Conservation (phyloP, 371 early-diverging fungal species). For the Parasitella parasitica region DNA sequence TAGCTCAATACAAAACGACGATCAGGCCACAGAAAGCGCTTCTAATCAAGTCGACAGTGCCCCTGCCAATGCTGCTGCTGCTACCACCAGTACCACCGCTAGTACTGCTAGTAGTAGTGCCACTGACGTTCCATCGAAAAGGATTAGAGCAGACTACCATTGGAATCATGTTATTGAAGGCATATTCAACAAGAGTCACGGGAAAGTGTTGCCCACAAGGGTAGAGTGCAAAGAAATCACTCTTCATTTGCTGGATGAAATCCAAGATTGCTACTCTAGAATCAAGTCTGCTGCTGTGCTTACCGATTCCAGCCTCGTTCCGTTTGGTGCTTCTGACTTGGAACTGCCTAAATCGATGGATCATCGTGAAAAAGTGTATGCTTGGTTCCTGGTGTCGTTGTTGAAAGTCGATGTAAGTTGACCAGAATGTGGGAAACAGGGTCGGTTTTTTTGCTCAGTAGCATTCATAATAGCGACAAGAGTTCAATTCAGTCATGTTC, state of each 20-base stretch:
- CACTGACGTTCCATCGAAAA: not conserved
- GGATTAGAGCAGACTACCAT: not conserved
- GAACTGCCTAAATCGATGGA: not conserved
- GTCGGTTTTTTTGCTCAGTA: not conserved
- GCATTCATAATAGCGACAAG: not conserved
- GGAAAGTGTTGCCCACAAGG: not conserved
- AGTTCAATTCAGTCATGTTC: not conserved
- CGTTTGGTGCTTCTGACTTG: not conserved
- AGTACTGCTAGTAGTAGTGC: not conserved
- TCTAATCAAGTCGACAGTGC: not conserved
- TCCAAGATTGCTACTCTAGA: not conserved
- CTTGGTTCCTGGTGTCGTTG: not conserved
- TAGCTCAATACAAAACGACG: not conserved
- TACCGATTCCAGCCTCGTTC: not conserved
- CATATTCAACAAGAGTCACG: not conserved
- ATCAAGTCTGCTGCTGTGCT: not conserved
- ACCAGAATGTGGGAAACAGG: not conserved
- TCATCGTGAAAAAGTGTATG: not conserved
- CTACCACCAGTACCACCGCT: not conserved
- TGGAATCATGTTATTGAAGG: not conserved
- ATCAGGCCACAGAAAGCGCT: no score
- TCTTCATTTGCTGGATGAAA: not conserved
- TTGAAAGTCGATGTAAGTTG: not conserved
- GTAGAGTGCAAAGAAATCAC: not conserved
- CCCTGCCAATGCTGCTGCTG: not conserved